phyloP scores from a whole-genome alignment of 768 basidiomycete species.

The Boletus subcaerulescens region DNA sequence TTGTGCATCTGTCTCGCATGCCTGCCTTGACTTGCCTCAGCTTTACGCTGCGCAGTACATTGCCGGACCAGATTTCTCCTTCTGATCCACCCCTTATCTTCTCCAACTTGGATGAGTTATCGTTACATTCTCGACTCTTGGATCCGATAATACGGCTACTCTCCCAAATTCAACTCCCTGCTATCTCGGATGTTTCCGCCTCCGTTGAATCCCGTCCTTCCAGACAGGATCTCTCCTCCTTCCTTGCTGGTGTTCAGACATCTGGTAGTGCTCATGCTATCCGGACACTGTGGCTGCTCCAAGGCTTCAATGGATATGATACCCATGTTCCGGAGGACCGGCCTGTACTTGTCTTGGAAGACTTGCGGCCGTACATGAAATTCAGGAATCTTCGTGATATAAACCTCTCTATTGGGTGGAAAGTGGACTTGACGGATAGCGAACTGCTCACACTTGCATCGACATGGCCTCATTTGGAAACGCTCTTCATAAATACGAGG shows the following conservation, averaged over 20 bases:
- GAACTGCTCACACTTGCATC: neutral
- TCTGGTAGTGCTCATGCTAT: neutral
- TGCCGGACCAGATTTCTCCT: too few species aligned
- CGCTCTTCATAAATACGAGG: neutral
- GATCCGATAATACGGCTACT: too few species aligned
- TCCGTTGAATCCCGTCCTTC: neutral
- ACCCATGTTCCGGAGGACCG: neutral
- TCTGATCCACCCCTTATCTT: too few species aligned
- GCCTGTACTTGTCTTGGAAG: neutral
- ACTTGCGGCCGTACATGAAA: neutral
- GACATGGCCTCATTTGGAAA: neutral
- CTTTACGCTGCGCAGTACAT: too few species aligned
- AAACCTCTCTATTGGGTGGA: neutral
- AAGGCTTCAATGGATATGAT: too few species aligned
- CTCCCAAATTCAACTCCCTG: too few species aligned
- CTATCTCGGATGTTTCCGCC: too few species aligned
- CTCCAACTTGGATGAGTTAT: too few species aligned
- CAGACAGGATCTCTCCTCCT: neutral
- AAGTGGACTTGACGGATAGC: neutral
- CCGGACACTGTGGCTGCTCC: neutral
- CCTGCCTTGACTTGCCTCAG: too few species aligned
- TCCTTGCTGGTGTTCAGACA: neutral
- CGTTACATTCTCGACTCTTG: too few species aligned
- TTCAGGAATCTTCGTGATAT: neutral
- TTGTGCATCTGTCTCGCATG: too few species aligned